Conservation (phyloP, 441 rosid species). For the Hura crepitans region DNA sequence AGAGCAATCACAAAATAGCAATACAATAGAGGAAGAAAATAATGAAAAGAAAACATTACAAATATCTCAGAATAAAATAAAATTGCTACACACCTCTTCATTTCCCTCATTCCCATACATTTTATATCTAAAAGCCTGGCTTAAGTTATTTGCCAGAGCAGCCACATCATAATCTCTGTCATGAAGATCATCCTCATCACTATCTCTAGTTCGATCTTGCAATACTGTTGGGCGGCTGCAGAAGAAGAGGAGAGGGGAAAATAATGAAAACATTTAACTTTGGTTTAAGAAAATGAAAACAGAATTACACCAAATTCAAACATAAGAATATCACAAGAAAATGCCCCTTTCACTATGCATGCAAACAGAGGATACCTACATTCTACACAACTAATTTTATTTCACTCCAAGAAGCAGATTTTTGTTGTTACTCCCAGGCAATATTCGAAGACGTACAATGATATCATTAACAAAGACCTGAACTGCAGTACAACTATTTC, state of each 20-base stretch:
- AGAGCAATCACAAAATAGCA: background rate
- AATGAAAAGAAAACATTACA: background rate
- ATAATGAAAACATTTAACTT: background rate
- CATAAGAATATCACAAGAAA: background rate
- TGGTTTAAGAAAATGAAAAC: background rate
- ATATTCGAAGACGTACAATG: background rate
- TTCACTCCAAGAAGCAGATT: background rate
- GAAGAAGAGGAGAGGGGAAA: constrained; percentile 14
- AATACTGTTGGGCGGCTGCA: constrained; percentile 89
- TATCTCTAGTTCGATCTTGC: constrained; percentile 86
- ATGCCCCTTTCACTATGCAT: background rate
- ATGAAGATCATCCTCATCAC: constrained; percentile 85
- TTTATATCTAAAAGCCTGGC: constrained; percentile 82
- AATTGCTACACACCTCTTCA: constrained; percentile 57
- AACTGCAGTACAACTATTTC: background rate
- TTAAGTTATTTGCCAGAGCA: constrained; percentile 81
- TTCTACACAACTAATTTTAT: background rate
- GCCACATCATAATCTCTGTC: constrained; percentile 97
- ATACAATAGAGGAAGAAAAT: background rate
- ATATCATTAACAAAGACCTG: background rate
- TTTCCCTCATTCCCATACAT: constrained; percentile 70
- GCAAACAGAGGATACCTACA: background rate
- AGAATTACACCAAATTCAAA: background rate
- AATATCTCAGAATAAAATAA: background rate
- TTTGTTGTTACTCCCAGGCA: background rate